Evolutionary conservation across 805 yeast species (phyloP).

Genomic region (Cyberlindnera mycetangii): DNA sequence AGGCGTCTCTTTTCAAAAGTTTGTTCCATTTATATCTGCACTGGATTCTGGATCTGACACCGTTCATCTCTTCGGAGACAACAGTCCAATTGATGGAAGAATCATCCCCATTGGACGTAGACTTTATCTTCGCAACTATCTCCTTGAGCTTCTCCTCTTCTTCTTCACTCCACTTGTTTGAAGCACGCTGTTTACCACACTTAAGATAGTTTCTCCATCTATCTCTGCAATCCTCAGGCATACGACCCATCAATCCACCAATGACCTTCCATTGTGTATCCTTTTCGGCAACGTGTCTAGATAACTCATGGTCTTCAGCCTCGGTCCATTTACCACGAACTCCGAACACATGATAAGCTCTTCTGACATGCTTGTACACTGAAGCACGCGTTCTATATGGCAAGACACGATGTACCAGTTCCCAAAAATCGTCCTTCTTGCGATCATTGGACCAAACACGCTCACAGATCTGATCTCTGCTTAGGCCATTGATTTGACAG

Average conservation of each 20-base stretch:
- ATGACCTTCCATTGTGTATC: conserved; percentile 88
- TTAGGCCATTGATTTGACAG: conserved; percentile 57
- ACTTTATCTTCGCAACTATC: conserved; percentile 51
- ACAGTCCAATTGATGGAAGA: conserved; percentile 83
- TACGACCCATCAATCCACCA: conserved; percentile 76
- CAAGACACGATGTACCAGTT: conserved; percentile 67
- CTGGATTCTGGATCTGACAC: conserved; percentile 85
- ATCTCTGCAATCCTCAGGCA: conserved; percentile 98
- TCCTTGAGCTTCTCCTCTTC: conserved; percentile 63
- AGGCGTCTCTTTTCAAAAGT: conserved; percentile 57
- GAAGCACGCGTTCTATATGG: conserved; percentile 88
- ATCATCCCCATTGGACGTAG: conserved; percentile 28
- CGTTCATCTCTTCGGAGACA: conserved; percentile 87
- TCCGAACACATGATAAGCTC: conserved; percentile 83
- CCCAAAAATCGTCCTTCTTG: conserved; percentile 90
- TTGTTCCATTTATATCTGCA: conserved; percentile 96
- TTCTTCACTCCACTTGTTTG: conserved; percentile 73
- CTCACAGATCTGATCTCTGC: conserved; percentile 69
- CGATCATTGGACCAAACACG: conserved; percentile 87
- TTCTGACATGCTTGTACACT: conserved; percentile 86
- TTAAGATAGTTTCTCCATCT: conserved; percentile 95
- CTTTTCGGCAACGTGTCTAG: conserved; percentile 57
- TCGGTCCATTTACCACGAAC: conserved; percentile 89
- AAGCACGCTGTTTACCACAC: conserved; percentile 75
- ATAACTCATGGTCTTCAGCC: conserved; percentile 71